Evolutionary conservation across 2,329 filamentous ascomycete genomes (phyloP).

Genomic region (Annulohypoxylon truncatum): DNA sequence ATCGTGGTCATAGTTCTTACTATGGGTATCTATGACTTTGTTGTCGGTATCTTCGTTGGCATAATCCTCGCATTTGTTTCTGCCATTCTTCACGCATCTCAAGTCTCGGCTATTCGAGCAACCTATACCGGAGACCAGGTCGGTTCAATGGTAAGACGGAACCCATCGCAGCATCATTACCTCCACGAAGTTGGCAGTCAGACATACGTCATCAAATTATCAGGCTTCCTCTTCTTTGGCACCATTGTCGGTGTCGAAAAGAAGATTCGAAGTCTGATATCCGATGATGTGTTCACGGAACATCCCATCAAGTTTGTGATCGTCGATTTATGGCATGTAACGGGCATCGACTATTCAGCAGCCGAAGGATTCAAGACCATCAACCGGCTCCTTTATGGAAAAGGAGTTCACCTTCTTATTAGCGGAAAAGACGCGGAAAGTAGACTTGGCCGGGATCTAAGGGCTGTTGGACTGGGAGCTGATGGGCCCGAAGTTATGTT

Average conservation of each 20-base stretch:
- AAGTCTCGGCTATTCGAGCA: conserved; percentile 87
- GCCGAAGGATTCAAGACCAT: conserved; percentile 95
- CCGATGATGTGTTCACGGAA: conserved; percentile 81
- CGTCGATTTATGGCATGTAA: conserved; percentile 88
- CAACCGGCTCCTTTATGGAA: conserved; percentile 81
- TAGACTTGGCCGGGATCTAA: conserved; percentile 80
- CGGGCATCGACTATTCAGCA: conserved; percentile 93
- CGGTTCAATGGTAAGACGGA: conserved; percentile 90
- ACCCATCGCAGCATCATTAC: conserved; percentile 88
- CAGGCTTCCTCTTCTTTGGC: conserved; percentile 97
- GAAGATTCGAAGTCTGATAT: conserved; percentile 82
- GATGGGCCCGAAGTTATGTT: conserved; percentile 80
- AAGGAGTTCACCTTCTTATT: conserved; percentile 82
- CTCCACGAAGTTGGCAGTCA: conserved; percentile 87
- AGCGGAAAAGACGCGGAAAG: conserved; percentile 83
- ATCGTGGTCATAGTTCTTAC: conserved; percentile 89
- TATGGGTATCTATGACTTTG: conserved; percentile 98
- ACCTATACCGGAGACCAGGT: conserved; percentile 92
- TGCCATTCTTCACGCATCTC: conserved; percentile 90
- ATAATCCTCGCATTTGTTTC: conserved; percentile 92
- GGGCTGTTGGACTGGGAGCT: conserved; percentile 84
- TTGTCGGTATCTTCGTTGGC: conserved; percentile 90
- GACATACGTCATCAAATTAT: conserved; percentile 90
- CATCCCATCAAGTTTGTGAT: conserved; percentile 90
- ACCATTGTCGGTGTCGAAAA: conserved; percentile 96